phyloP scores from a whole-genome alignment of 805 yeast species.

The Yarrowia keelungensis region DNA sequence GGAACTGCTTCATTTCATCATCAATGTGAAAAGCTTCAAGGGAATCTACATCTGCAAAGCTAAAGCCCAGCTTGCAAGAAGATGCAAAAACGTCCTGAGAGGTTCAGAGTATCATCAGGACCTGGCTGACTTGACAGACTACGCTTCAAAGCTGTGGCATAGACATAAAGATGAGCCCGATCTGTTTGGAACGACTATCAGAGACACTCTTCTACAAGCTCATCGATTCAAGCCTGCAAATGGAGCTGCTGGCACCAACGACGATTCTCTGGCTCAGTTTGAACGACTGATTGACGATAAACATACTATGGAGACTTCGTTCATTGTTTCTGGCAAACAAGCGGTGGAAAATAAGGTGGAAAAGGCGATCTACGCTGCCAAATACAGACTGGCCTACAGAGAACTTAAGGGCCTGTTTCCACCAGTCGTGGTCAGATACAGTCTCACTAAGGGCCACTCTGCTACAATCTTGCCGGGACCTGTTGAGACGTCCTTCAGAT shows the following conservation, averaged over 20 bases:
- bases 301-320: slow-evolving; percentile 10
- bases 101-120: slow-evolving; percentile 33
- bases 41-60: slow-evolving; percentile 35
- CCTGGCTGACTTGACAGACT: slow-evolving; percentile 13
- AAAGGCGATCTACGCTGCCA: slow-evolving; percentile 7
- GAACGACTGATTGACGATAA: slow-evolving; percentile 2
- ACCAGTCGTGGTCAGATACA: slow-evolving; percentile 15
- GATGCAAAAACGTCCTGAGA: slow-evolving; percentile 26
- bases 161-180: slow-evolving; percentile 16
- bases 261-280: neutral
- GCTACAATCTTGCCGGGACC: slow-evolving; percentile 17
- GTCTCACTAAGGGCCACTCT: neutral
- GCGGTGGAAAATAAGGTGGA: slow-evolving; percentile 6
- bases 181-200: slow-evolving; percentile 5
- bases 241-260: neutral
- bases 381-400: slow-evolving; percentile 18
- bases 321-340: neutral
- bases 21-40: slow-evolving; percentile 27
- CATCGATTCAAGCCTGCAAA: slow-evolving; percentile 2
- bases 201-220: slow-evolving; percentile 1
- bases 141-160: slow-evolving; percentile 29
- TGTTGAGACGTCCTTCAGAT: slow-evolving; percentile 11
- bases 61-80: slow-evolving; percentile 16
- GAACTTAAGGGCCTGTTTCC: slow-evolving; percentile 11
- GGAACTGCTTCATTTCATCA: slow-evolving; percentile 31